Evolutionary conservation across 1,284 basidiomycete species (phyloP).

Genomic region (Rhizoctonia solani): DNA sequence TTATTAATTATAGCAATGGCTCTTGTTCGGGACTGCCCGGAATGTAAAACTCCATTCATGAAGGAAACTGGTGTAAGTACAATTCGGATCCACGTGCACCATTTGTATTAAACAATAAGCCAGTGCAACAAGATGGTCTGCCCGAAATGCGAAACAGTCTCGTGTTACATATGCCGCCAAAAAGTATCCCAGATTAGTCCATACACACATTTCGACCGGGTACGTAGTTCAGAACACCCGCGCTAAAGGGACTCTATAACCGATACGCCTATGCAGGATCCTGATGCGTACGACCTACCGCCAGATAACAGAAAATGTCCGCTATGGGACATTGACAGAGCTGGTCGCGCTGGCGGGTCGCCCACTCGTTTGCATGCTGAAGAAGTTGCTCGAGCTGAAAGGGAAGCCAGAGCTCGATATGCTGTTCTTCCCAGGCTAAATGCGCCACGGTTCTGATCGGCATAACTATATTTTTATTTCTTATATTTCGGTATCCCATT

Average conservation of each 20-base stretch:
- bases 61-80: slow-evolving; percentile 22
- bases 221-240: background rate
- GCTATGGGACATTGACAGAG: slow-evolving; percentile 30
- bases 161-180: slow-evolving; percentile 28
- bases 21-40: slow-evolving; percentile 21
- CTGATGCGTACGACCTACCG: slow-evolving; percentile 25
- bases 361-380: slow-evolving; percentile 24
- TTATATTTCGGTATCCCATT: background rate
- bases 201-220: slow-evolving; percentile 28
- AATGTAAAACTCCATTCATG: slow-evolving; percentile 32
- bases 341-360: slow-evolving; percentile 25
- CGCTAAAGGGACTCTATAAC: background rate
- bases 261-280: slow-evolving; percentile 1
- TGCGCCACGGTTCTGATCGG: slow-evolving; percentile 10
- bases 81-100: background rate
- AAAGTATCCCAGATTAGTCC: slow-evolving; percentile 9
- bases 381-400: slow-evolving; percentile 25
- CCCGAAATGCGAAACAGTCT: slow-evolving; percentile 24
- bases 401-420: slow-evolving; percentile 18
- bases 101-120: background rate
- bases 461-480: background rate
- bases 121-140: slow-evolving; percentile 33
- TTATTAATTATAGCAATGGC: background rate
- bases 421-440: slow-evolving; percentile 12
- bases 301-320: slow-evolving; percentile 9